Percentiles rank a stretch among this genome's conserved stretches.
Conservation (phyloP, 2,329 filamentous ascomycete species). For the Saccharata proteae region DNA sequence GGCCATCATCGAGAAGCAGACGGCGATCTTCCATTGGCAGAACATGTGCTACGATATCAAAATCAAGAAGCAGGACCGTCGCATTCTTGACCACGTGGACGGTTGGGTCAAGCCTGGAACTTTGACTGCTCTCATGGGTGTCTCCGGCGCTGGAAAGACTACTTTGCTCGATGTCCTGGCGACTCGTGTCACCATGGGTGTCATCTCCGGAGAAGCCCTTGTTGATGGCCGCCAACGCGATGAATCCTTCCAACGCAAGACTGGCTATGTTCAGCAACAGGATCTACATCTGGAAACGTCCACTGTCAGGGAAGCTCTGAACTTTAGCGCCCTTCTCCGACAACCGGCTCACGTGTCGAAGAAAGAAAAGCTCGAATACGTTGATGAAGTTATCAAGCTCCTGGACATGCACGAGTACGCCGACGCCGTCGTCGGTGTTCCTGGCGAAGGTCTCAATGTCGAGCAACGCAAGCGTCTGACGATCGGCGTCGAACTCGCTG, state of each 20-base stretch:
- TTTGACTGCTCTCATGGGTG: slow-evolving; percentile 66
- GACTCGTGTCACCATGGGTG: slow-evolving; percentile 68
- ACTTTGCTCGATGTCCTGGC: slow-evolving; percentile 73
- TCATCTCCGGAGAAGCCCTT: slow-evolving; percentile 70
- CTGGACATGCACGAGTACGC: slow-evolving; percentile 79
- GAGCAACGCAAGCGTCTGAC: slow-evolving; percentile 54
- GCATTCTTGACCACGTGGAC: slow-evolving; percentile 68
- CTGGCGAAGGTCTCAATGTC: slow-evolving; percentile 54
- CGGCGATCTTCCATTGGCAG: slow-evolving; percentile 67
- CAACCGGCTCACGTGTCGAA: slow-evolving; percentile 58
- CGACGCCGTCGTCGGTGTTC: slow-evolving; percentile 75
- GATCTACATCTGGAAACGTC: slow-evolving; percentile 70
- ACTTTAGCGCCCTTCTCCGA: slow-evolving; percentile 67
- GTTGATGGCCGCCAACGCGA: slow-evolving; percentile 63
- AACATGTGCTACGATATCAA: slow-evolving; percentile 62
- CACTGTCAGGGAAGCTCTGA: slow-evolving; percentile 71
- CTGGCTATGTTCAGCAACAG: slow-evolving; percentile 79
- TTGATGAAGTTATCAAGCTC: slow-evolving; percentile 75
- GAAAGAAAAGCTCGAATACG: slow-evolving; percentile 67
- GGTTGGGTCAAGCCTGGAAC: slow-evolving; percentile 85
- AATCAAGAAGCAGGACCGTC: slow-evolving; percentile 59
- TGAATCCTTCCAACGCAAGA: slow-evolving; percentile 72
- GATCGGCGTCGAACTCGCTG: slow-evolving; percentile 38
- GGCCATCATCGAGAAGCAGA: slow-evolving; percentile 41
- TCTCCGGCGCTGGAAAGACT: slow-evolving; percentile 67